Evolutionary conservation across 2,329 filamentous ascomycete genomes (phyloP), one percentile per base, ranked within the genome.

Genomic region (Periglandula ipomoeae): DNA sequence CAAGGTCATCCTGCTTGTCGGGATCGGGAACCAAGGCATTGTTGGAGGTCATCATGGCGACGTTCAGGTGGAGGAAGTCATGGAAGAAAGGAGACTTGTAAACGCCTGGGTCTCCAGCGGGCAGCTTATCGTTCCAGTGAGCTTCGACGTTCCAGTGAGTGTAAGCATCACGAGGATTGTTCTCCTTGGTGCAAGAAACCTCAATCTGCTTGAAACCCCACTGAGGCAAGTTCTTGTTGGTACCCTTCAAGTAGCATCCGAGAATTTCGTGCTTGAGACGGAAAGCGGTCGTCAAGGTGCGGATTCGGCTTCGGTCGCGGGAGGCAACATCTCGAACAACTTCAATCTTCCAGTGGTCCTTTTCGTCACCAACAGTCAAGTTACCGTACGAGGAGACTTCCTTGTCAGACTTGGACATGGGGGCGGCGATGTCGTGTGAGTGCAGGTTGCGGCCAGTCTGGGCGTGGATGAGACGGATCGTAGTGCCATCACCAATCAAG

Each of bases 171-270:
- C 84, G 81, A 6, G 90, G 89, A 61, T 91, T 93, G 73, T 96
- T 95, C 58, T 85, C 81, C 74, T 95, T 96, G 57, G 85, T 83
- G 69, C 93, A 98, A 23, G 89, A 95, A 32, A 93, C 90, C 71
- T 98, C 93, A 56, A 98, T 97, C 71, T 98, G 93, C 74, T 97
- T 96, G 78, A 98, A 98, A 65, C 93, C 93, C 93, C 93, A 98
- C 65, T 97, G 93, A 46, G 93, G 93, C 55, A 98, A 76, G 69
- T 97, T 98, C 59, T 89, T 86, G 61, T 95, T 98, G 58, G 90
- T 91, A 51, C 93, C 94, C 55, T 90, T 85, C 45, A 98, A 81
- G 65, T 98, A 98, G 70, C 93, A 98, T 57, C 87, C 87, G 48
- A 97, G 76, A 48, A 82, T 76, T 38, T 80, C 74, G 65, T 98